Base-by-base conservation (phyloP, 176 grass and related monocot species). In the Saccharum officinarum region DNA sequence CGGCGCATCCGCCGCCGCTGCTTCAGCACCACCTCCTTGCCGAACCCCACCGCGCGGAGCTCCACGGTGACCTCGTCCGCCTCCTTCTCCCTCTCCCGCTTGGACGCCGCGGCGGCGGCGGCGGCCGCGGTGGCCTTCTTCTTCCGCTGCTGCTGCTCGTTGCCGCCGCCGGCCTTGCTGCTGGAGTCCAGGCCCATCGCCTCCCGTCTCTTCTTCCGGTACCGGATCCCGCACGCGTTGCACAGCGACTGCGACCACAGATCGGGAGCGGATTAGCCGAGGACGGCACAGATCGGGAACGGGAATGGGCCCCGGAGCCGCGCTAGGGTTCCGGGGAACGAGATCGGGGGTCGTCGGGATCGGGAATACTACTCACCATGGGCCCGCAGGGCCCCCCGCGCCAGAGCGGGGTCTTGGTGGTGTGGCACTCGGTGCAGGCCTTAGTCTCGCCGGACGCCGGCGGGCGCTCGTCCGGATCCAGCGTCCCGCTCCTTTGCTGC, bases 211-310 rank as follows among this genome's bases (percentile, higher is more conserved):
- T 96, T 96, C 92, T 99, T 99, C 83, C 92, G 63, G 88, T 96
- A 99, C 78, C 94, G 92, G 88, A 99, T 99, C 86, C 97, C 97
- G 66, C 97, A 99, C 49, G 97, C 97, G 85, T 99, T 99, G 84
- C 97, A 99, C n/a, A 99, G 87, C 73, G 97, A 92, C 97, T 99
- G 86, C 22, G 40, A 44, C 46, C 26, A 8, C 71, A 89, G 88
- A 90, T 82, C 87, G 70, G 70, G 77, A n/a, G 80, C 55, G 8
- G 76, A 84, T 84, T 76, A 91, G 80, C 45, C 23, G 3, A 54
- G 7, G 44, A 72, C 3, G 1, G 7, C 67, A 41, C 84, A 69
- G 85, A 87, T 91, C 89, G 61, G 76, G 75, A 26, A 7, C 4
- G 37, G 23, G 8, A 17, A 41, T 0, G 23, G 18, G 10, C 2